Percentiles rank a stretch among this genome's conserved stretches.
phyloP scores from a whole-genome alignment of 2,329 filamentous ascomycete genomes.

The Sclerotiophoma versabilis region DNA sequence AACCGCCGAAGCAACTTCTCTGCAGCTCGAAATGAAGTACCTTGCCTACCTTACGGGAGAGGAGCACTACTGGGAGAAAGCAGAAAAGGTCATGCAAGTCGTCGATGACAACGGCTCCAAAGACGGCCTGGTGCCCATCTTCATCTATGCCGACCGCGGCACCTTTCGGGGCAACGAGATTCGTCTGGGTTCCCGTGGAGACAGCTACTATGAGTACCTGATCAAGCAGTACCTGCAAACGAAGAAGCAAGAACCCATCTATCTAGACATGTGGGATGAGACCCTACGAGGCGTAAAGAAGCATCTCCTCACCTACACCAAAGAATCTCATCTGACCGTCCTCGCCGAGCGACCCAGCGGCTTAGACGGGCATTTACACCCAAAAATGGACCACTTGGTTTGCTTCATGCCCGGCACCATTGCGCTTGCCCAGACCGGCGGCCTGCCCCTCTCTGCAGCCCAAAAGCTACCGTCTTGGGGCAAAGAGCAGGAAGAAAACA shows the following conservation, averaged over 20 bases:
- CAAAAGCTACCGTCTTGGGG: conserved; percentile 75
- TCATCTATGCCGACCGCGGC: conserved; percentile 79
- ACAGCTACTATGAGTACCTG: conserved; percentile 98
- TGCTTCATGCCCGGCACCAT: conserved; percentile 98
- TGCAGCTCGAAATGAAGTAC: conserved; percentile 98
- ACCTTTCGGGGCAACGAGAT: conserved; percentile 85
- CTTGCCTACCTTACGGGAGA: conserved; percentile 94
- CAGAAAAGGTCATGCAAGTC: conserved; percentile 89
- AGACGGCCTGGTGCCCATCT: conserved; percentile 91
- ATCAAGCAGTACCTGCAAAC: conserved; percentile 99
- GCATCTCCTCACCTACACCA: conserved; percentile 88
- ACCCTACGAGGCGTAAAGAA: conserved; percentile 85
- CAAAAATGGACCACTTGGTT: conserved; percentile 98
- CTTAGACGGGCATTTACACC: conserved; percentile 68
- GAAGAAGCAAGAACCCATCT: conserved; percentile 81
- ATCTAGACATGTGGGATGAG: conserved; percentile 93
- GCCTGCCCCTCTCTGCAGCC: conserved; percentile 76
- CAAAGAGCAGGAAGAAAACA: conserved; percentile 81
- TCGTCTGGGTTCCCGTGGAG: conserved; percentile 88
- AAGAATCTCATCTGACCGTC: conserved; percentile 81
- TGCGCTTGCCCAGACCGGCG: conserved; percentile 83
- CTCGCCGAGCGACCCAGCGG: conserved; percentile 85
- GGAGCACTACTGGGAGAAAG: conserved; percentile 88
- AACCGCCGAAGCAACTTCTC: conserved; percentile 87
- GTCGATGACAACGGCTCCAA: conserved; percentile 81